These are phyloP conservation scores for Xylaria sp. DNA, from an alignment of 2,329 filamentous ascomycete genomes.

Conservation along the genomic window DNA sequence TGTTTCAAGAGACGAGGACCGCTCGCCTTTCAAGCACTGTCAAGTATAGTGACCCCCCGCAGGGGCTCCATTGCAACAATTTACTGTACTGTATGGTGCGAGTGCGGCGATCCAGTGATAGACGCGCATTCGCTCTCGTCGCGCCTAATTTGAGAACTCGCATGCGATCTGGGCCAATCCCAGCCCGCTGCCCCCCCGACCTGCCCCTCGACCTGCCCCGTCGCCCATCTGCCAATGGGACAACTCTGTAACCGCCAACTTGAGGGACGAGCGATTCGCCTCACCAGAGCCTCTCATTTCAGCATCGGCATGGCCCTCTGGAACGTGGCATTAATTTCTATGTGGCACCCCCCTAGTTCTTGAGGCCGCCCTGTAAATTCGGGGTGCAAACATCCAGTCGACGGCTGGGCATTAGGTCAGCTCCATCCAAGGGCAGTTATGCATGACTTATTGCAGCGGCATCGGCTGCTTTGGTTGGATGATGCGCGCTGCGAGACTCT, in stretches of 20 bases:
- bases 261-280: conserved; percentile 37
- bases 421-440: conserved; percentile 30
- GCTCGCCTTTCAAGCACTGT: not conserved
- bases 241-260: conserved; percentile 35
- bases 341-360: not conserved
- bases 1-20: conserved; percentile 1
- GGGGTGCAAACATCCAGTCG: conserved; percentile 26
- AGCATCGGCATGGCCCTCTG: conserved; percentile 29
- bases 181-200: conserved; percentile 36
- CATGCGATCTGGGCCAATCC: conserved; percentile 29
- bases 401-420: conserved; percentile 6
- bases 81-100: conserved; percentile 4
- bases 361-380: conserved; percentile 5
- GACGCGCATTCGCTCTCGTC: conserved; percentile 25
- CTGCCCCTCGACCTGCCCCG: too few relatives aligned
- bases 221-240: conserved; percentile 24
- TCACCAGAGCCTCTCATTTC: conserved; percentile 43
- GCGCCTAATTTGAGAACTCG: conserved; percentile 39
- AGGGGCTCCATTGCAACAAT: too few relatives aligned
- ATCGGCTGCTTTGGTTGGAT: conserved; percentile 40
- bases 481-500: conserved; percentile 22
- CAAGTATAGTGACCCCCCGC: too few relatives aligned
- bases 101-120: conserved; percentile 35
- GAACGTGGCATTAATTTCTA: conserved; percentile 29
- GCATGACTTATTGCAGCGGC: conserved; percentile 28